These are phyloP conservation scores for Wickerhamiella australiensis DNA, from an alignment of 805 yeast genomes.

Conservation along the genomic window DNA sequence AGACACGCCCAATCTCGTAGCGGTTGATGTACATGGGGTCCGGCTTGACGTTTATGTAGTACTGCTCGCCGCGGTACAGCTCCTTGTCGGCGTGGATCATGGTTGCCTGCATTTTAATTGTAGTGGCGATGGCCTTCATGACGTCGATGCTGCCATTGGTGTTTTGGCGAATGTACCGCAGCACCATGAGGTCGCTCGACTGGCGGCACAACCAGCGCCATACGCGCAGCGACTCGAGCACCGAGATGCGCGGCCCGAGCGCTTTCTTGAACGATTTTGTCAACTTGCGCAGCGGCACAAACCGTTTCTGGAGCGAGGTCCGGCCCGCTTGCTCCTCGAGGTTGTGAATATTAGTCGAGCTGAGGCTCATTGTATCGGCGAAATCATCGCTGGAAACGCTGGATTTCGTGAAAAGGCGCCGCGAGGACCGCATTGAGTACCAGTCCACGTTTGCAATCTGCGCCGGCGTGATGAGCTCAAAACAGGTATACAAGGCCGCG, in stretches of 20 bases:
- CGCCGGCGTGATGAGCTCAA: not conserved
- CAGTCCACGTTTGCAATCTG: not conserved
- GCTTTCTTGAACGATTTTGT: not conserved
- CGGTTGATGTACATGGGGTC: constrained; percentile 8
- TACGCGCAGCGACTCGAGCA: not conserved
- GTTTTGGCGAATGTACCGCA: constrained; percentile 5
- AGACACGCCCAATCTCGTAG: constrained; percentile 1
- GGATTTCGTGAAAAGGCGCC: not conserved
- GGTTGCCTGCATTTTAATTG: not conserved
- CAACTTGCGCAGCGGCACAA: not conserved
- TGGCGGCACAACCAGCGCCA: constrained; percentile 1
- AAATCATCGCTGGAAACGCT: constrained; percentile 1
- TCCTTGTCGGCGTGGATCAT: not conserved
- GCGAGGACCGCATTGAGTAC: not conserved
- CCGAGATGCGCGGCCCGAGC: not conserved
- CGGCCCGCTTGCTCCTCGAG: not conserved
- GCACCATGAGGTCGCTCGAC: constrained; percentile 1
- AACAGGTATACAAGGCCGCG: not conserved
- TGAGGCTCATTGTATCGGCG: not conserved
- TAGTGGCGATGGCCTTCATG: not conserved
- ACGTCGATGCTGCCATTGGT: not conserved
- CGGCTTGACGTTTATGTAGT: not conserved
- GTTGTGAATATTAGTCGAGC: not conserved
- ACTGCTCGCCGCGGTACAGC: constrained; percentile 8
- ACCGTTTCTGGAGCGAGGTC: not conserved